These are phyloP conservation scores for Rhizomucor pusillus DNA, from an alignment of 371 early-diverging fungal species.

Conservation along the genomic window DNA sequence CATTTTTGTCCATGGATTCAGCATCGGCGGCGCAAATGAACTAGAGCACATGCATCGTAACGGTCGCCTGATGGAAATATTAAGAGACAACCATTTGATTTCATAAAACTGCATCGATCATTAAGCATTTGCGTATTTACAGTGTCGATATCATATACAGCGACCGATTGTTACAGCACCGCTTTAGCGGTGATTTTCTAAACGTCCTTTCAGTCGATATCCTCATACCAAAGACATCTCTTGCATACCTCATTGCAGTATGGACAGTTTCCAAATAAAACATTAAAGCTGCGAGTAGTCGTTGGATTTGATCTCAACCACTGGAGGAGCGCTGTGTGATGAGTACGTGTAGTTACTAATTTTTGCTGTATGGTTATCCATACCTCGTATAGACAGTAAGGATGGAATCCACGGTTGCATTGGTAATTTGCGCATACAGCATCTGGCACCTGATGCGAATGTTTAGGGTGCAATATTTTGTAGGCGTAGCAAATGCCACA, in stretches of 20 bases:
- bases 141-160: too few species aligned
- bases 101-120: too few species aligned
- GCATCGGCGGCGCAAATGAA: slow-evolving; percentile 31
- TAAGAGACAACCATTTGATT: not conserved
- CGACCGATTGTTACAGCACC: too few species aligned
- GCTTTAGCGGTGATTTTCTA: slow-evolving; percentile 46
- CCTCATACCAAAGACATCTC: not conserved
- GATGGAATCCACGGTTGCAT: slow-evolving; percentile 37
- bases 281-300: slow-evolving; percentile 33
- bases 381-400: slow-evolving; percentile 23
- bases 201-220: slow-evolving; percentile 33
- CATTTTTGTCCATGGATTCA: slow-evolving; percentile 26
- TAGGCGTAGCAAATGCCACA: slow-evolving; percentile 43
- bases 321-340: slow-evolving; percentile 3
- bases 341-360: too few species aligned
- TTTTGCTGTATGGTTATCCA: too few species aligned
- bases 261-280: slow-evolving; percentile 40
- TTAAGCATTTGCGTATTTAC: too few species aligned
- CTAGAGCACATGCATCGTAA: slow-evolving; percentile 21
- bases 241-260: slow-evolving; percentile 26
- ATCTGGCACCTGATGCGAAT: slow-evolving; percentile 16
- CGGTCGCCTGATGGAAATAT: slow-evolving; percentile 19
- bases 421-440: slow-evolving; percentile 22
- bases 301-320: slow-evolving; percentile 36
- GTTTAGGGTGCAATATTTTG: slow-evolving; percentile 15